phyloP scores from a whole-genome alignment of 1,284 basidiomycete species.

The Acaromyces ingoldii region DNA sequence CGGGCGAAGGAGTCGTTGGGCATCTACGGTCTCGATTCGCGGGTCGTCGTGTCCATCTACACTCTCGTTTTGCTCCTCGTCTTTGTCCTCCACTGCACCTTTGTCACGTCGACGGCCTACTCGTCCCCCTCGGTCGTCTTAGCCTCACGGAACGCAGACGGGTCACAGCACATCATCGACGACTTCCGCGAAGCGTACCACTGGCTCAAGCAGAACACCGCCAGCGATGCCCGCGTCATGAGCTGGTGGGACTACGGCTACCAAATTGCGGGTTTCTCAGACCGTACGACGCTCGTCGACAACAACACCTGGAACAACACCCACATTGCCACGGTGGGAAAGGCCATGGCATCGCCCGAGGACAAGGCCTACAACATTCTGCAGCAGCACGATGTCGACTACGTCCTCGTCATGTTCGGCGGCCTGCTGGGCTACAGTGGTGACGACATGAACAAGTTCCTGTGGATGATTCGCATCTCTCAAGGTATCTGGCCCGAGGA shows the following conservation, averaged over 20 bases:
- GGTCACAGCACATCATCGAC: slow-evolving; percentile 90
- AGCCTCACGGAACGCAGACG: slow-evolving; percentile 73
- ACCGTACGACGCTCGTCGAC: slow-evolving; percentile 92
- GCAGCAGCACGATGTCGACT: slow-evolving; percentile 94
- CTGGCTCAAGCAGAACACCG: slow-evolving; percentile 94
- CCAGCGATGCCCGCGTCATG: slow-evolving; percentile 87
- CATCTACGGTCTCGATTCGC: slow-evolving; percentile 78
- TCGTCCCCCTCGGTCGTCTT: slow-evolving; percentile 97
- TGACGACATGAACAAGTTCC: slow-evolving; percentile 99
- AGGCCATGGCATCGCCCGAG: slow-evolving; percentile 86
- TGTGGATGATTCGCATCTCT: slow-evolving; percentile 79
- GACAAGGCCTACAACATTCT: slow-evolving; percentile 95
- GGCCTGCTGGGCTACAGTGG: slow-evolving; percentile 94
- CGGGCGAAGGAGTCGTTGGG: slow-evolving; percentile 56
- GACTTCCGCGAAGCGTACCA: slow-evolving; percentile 99
- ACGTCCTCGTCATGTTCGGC: slow-evolving; percentile 95
- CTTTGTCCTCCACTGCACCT: slow-evolving; percentile 84
- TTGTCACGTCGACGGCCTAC: slow-evolving; percentile 90
- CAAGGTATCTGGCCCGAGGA: slow-evolving; percentile 99
- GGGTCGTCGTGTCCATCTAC: slow-evolving; percentile 70
- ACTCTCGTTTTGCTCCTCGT: slow-evolving; percentile 74
- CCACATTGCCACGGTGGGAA: slow-evolving; percentile 54
- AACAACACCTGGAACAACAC: slow-evolving; percentile 99
- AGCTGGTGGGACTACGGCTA: slow-evolving; percentile 99
- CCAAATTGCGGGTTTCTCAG: slow-evolving; percentile 98